phyloP scores from a whole-genome alignment of 2,329 filamentous ascomycete species.

The Pseudogymnoascus pannorum region DNA sequence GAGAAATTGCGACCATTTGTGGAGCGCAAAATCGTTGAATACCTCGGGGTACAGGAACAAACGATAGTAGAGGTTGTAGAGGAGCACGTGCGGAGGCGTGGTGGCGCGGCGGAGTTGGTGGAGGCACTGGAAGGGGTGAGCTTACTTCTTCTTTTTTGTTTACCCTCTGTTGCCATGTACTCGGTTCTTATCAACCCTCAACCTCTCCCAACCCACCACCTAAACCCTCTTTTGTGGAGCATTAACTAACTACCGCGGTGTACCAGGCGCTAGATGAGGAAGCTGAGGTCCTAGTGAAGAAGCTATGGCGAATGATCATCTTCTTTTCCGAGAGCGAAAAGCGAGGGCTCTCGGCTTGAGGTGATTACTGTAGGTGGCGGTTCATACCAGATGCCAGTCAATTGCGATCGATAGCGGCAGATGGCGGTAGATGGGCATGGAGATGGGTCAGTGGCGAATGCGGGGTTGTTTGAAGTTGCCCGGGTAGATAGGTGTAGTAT shows the following conservation, averaged over 20 bases:
- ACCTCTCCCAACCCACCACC: background rate
- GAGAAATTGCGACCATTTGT: slow-evolving; percentile 91
- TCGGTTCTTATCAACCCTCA: slow-evolving; percentile 28
- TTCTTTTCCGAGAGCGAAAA: slow-evolving; percentile 97
- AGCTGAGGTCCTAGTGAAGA: slow-evolving; percentile 87
- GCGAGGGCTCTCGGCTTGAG: slow-evolving; percentile 61
- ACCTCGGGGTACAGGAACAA: slow-evolving; percentile 92
- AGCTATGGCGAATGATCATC: slow-evolving; percentile 96
- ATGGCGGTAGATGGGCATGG: background rate
- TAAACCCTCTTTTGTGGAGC: slow-evolving; percentile 6
- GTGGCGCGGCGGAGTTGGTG: slow-evolving; percentile 69
- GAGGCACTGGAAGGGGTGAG: slow-evolving; percentile 77
- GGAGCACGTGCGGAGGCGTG: slow-evolving; percentile 71
- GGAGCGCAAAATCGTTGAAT: slow-evolving; percentile 97
- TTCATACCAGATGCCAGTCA: no score
- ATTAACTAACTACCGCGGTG: slow-evolving; percentile 26
- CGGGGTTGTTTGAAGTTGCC: background rate
- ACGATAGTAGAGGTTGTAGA: slow-evolving; percentile 90
- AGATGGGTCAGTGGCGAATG: background rate
- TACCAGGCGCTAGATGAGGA: slow-evolving; percentile 82
- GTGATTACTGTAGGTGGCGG: background rate
- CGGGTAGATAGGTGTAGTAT: background rate
- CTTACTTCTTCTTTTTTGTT: slow-evolving; percentile 20
- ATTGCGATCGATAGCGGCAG: no score
- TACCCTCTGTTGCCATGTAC: slow-evolving; percentile 1